Evolutionary conservation across 225 moss, liverwort and hornwort species (phyloP), one percentile per base, ranked within the genome.

Genomic region (Bryum argenteum): DNA sequence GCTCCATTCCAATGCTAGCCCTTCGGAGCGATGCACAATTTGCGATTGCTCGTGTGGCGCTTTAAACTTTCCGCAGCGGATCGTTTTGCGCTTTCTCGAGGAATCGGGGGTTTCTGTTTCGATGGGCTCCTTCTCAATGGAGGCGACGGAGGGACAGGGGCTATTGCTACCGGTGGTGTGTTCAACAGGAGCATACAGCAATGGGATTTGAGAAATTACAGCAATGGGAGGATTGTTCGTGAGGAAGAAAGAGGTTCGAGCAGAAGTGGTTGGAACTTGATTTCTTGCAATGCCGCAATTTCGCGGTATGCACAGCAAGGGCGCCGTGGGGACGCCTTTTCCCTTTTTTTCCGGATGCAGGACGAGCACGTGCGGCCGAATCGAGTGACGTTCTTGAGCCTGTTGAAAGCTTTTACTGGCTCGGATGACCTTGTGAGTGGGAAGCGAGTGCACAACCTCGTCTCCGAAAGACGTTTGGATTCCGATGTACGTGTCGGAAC

Each of bases 401-500:
- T 86, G 54, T 60, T 86, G 48, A 86, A 86, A 68, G 85, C 82
- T 12, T 82, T 86, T 22, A 9, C 59, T 1, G 15, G 18, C 14
- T 77, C 77, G 51, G 3, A 23, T 11, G 79, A 74, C 50, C 60
- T 86, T 9, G 77, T 80, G 61, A 63, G 79, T 24, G 85, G 79
- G 56, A 82, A 56, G 69, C 85, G 79, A 24, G 68, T 65, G 26
- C 85, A 86, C 28, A 71, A 74, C 8, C 48, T 80, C 37, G 51
- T 80, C 11, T 67, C 61, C n/a, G 54, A 69, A 18, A 66, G 77
- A 11, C 79, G 61, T 20, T 37, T 79, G 20, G 85, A 82, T 21
- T 26, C 71, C 3, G 82, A 86, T 43, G 80, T 77, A 42, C 82
- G 85, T n/a, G 77, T 86, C 15, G 85, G 85, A 12, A 86, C 85